These are phyloP conservation scores for Teratosphaeria viscida DNA, from an alignment of 2,329 filamentous ascomycete genomes.

Conservation along the genomic window DNA sequence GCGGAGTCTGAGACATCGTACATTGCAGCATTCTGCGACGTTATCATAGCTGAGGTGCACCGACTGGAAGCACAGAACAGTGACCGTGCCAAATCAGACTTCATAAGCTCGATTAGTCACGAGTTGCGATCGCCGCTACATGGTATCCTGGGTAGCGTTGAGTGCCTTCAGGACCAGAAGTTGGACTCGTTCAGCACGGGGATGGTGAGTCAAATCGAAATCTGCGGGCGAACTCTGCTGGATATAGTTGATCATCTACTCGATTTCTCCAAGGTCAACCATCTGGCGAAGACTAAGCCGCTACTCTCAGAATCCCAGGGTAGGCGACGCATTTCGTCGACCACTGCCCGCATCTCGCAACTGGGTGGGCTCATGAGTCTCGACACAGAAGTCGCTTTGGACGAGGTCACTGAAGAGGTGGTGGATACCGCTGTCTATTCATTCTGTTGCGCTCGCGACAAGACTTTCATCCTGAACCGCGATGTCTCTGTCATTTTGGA, in stretches of 20 bases:
- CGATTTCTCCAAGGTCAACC: slow-evolving; percentile 37
- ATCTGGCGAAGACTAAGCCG: slow-evolving; percentile 4
- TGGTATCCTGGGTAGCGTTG: slow-evolving; percentile 39
- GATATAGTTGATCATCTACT: slow-evolving; percentile 38
- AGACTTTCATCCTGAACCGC: slow-evolving; percentile 14
- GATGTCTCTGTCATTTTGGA: slow-evolving; percentile 39
- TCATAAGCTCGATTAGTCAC: slow-evolving; percentile 43
- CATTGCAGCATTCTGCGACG: slow-evolving; percentile 32
- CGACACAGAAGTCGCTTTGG: slow-evolving; percentile 29
- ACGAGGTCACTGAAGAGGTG: slow-evolving; percentile 42
- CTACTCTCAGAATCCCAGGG: background rate
- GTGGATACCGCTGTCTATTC: slow-evolving; percentile 41
- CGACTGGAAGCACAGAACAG: slow-evolving; percentile 29
- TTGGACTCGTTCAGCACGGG: slow-evolving; percentile 30
- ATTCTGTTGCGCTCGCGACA: slow-evolving; percentile 17
- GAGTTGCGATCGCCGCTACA: slow-evolving; percentile 39
- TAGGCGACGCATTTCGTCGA: background rate
- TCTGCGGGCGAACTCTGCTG: slow-evolving; percentile 41
- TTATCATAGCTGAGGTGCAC: slow-evolving; percentile 32
- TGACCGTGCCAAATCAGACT: slow-evolving; percentile 42
- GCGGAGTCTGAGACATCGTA: slow-evolving; percentile 31
- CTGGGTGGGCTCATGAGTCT: slow-evolving; percentile 14
- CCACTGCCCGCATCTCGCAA: background rate
- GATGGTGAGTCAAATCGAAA: slow-evolving; percentile 39
- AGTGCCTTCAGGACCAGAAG: slow-evolving; percentile 38